phyloP scores from a whole-genome alignment of 495 filamentous ascomycete species.

The Glutinoglossum americanum region DNA sequence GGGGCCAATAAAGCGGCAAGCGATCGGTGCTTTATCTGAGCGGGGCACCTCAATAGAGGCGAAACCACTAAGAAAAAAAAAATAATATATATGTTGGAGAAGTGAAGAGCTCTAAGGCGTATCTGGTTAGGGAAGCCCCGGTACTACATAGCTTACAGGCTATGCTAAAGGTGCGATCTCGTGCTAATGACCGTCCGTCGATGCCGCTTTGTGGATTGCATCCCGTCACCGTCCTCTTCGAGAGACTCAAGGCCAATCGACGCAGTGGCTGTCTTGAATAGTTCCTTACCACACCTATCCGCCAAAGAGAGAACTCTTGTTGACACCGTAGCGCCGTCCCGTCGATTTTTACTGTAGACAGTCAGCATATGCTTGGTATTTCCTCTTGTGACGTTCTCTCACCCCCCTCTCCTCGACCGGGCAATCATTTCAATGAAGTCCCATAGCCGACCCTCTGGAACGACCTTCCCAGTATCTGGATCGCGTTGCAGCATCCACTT shows the following conservation, averaged over 20 bases:
- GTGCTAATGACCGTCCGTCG: not conserved
- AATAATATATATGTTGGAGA: too few species aligned
- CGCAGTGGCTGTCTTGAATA: slow-evolving; percentile 18
- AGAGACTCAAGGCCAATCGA: not conserved
- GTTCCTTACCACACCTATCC: slow-evolving; percentile 31
- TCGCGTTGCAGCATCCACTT: slow-evolving; percentile 64
- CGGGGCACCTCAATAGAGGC: too few species aligned
- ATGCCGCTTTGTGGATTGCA: not conserved
- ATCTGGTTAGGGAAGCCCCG: too few species aligned
- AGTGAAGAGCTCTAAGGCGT: too few species aligned
- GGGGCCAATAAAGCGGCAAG: too few species aligned
- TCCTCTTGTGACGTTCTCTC: slow-evolving; percentile 7
- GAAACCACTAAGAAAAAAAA: too few species aligned
- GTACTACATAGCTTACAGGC: too few species aligned
- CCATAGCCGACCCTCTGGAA: slow-evolving; percentile 60
- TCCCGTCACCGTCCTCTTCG: not conserved
- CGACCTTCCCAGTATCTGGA: slow-evolving; percentile 32
- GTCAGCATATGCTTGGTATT: not conserved
- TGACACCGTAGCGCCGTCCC: slow-evolving; percentile 76
- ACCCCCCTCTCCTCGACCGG: slow-evolving; percentile 60
- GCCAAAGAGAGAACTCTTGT: slow-evolving; percentile 59
- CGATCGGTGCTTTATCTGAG: too few species aligned
- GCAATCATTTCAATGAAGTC: slow-evolving; percentile 77
- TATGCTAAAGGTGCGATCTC: not conserved
- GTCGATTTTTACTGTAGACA: slow-evolving; percentile 48